Evolutionary conservation across 1,139 yeast species (phyloP).

Genomic region (Nadsonia starkeyi-henricii): DNA sequence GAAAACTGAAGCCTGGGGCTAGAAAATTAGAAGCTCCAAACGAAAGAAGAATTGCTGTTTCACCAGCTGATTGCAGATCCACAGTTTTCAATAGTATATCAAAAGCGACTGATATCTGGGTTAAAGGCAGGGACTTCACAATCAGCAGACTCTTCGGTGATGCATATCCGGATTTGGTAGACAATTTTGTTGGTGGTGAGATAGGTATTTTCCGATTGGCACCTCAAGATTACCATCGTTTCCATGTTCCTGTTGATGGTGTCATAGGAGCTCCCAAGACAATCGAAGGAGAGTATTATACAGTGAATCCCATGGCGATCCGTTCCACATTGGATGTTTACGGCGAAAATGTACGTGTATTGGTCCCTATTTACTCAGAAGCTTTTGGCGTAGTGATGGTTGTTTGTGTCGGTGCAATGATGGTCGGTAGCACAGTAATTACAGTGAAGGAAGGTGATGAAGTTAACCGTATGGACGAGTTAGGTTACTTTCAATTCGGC

Average conservation of each 20-base stretch:
- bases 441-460: constrained; percentile 49
- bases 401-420: constrained; percentile 93
- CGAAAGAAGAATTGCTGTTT: constrained; percentile 38
- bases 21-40: constrained; percentile 51
- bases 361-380: constrained; percentile 61
- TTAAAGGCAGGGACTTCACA: constrained; percentile 73
- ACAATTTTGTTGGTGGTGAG: constrained; percentile 39
- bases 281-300: constrained; percentile 83
- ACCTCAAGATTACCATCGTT: constrained; percentile 93
- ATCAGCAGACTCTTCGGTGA: constrained; percentile 49
- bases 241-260: constrained; percentile 81
- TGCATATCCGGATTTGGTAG: constrained; percentile 37
- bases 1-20: constrained; percentile 59
- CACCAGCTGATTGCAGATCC: constrained; percentile 85
- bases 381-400: constrained; percentile 65
- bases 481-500: constrained; percentile 92
- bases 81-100: constrained; percentile 50
- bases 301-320: constrained; percentile 96
- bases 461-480: constrained; percentile 60
- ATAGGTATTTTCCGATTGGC: constrained; percentile 78
- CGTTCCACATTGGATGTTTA: constrained; percentile 78
- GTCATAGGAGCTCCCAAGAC: constrained; percentile 45
- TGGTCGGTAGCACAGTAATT: constrained; percentile 85
- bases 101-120: constrained; percentile 73
- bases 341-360: constrained; percentile 76